Conservation (phyloP, 1,284 basidiomycete genomes). For the Ustilago sp. region DNA sequence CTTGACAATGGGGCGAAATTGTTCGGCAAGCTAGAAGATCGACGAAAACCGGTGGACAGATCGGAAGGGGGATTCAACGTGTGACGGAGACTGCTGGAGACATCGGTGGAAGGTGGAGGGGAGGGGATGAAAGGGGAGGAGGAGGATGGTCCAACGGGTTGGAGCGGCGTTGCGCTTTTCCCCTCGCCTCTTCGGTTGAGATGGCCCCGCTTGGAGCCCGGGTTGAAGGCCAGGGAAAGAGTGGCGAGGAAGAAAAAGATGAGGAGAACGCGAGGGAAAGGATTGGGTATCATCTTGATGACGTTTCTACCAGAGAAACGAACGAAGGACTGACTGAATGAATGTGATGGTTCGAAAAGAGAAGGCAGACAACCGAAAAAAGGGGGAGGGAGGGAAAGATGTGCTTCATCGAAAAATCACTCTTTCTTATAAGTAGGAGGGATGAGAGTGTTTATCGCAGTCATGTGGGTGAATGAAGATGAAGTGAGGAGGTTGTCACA, state of each 20-base stretch:
- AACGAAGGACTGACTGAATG: too few relatives aligned
- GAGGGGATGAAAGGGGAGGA: too few relatives aligned
- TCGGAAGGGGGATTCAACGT: not conserved
- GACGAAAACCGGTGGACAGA: not conserved
- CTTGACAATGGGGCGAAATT: not conserved
- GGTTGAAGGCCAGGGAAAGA: not conserved
- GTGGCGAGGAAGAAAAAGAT: not conserved
- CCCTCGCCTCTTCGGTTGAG: not conserved
- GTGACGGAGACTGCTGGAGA: too few relatives aligned
- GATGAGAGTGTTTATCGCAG: too few relatives aligned
- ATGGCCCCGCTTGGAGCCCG: not conserved
- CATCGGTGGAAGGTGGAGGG: not conserved
- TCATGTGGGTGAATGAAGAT: too few relatives aligned
- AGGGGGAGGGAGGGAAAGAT: not conserved
- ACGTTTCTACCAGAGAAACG: slow-evolving; percentile 1
- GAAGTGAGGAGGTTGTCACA: too few relatives aligned
- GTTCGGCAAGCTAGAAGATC: not conserved
- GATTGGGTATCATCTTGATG: not conserved
- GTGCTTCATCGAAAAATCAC: too few relatives aligned
- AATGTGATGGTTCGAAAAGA: not conserved
- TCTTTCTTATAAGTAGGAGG: too few relatives aligned
- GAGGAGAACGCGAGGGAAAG: not conserved
- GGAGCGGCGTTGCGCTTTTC: too few relatives aligned
- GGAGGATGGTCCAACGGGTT: too few relatives aligned
- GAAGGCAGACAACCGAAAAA: not conserved